phyloP scores from a whole-genome alignment of 2,329 filamentous ascomycete species.

The Daldinia sp. region DNA sequence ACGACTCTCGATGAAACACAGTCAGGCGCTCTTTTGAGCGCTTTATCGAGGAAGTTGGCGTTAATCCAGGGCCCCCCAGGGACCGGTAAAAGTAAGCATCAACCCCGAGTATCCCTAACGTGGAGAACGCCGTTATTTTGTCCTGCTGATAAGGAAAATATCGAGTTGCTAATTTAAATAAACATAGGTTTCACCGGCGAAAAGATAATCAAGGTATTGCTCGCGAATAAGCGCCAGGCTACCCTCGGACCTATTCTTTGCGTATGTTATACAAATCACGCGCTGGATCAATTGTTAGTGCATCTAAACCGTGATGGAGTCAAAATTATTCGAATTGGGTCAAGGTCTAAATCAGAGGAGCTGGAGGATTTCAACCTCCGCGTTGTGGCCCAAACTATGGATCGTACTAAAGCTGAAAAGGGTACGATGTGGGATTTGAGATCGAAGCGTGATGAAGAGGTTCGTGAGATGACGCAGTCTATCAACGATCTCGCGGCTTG shows the following conservation, averaged over 20 bases:
- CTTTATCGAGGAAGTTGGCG: slow-evolving; percentile 61
- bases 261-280: slow-evolving; percentile 62
- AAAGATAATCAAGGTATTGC: slow-evolving; percentile 63
- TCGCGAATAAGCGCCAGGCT: slow-evolving; percentile 52
- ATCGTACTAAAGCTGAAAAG: slow-evolving; percentile 53
- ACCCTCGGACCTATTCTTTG: slow-evolving; percentile 59
- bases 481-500: slow-evolving; percentile 29
- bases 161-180: slow-evolving; percentile 7
- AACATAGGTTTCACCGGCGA: slow-evolving; percentile 55
- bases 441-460: slow-evolving; percentile 17
- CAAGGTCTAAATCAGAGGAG: slow-evolving; percentile 61
- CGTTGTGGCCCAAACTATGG: slow-evolving; percentile 43
- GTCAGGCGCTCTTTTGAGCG: slow-evolving; percentile 59
- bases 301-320: slow-evolving; percentile 60
- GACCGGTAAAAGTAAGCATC: slow-evolving; percentile 65
- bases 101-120: not conserved
- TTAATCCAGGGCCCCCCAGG: slow-evolving; percentile 76
- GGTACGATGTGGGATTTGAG: slow-evolving; percentile 42
- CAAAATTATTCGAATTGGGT: slow-evolving; percentile 68
- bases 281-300: slow-evolving; percentile 66
- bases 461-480: slow-evolving; percentile 1
- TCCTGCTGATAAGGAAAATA: too few relatives aligned
- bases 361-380: slow-evolving; percentile 62
- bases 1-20: slow-evolving; percentile 63
- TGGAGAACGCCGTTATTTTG: not conserved